Evolutionary conservation across 805 yeast species (phyloP).

Genomic region (Metschnikowia cerradonensis): DNA sequence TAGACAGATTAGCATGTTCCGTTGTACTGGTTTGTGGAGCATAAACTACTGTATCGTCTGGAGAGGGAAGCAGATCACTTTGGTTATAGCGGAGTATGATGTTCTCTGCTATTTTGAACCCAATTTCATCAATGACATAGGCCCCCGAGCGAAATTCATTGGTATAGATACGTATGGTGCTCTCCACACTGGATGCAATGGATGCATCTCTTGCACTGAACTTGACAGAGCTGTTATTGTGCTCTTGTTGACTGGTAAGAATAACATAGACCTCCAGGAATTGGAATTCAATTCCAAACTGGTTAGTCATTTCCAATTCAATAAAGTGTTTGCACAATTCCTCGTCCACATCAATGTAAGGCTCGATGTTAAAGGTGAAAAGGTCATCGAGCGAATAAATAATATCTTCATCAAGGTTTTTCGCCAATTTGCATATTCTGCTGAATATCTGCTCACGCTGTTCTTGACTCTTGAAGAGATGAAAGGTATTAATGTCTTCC

Average conservation of each 20-base stretch:
- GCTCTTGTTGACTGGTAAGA: constrained; percentile 18
- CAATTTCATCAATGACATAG: constrained; percentile 3
- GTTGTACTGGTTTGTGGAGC: neutral
- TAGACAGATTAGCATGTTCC: neutral
- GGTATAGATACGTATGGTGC: constrained; percentile 8
- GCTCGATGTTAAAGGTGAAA: constrained; percentile 32
- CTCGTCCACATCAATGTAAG: constrained; percentile 30
- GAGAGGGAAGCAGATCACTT: neutral
- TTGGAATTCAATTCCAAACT: constrained; percentile 21
- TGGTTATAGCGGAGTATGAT: neutral
- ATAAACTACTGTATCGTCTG: constrained; percentile 12
- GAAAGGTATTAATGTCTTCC: constrained; percentile 28
- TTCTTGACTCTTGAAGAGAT: constrained; percentile 16
- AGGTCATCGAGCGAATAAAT: constrained; percentile 32
- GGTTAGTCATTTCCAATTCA: constrained; percentile 29
- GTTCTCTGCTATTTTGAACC: constrained; percentile 9
- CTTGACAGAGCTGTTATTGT: constrained; percentile 2
- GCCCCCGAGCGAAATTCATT: constrained; percentile 3
- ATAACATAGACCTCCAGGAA: constrained; percentile 21
- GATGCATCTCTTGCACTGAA: constrained; percentile 11
- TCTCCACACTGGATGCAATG: constrained; percentile 5
- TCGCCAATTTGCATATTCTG: constrained; percentile 3
- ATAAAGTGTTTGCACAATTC: constrained; percentile 35
- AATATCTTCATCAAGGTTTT: neutral
- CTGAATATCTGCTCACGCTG: constrained; percentile 10